Conservation (phyloP, 2,329 filamentous ascomycete species). For the Massarina eburnea region DNA sequence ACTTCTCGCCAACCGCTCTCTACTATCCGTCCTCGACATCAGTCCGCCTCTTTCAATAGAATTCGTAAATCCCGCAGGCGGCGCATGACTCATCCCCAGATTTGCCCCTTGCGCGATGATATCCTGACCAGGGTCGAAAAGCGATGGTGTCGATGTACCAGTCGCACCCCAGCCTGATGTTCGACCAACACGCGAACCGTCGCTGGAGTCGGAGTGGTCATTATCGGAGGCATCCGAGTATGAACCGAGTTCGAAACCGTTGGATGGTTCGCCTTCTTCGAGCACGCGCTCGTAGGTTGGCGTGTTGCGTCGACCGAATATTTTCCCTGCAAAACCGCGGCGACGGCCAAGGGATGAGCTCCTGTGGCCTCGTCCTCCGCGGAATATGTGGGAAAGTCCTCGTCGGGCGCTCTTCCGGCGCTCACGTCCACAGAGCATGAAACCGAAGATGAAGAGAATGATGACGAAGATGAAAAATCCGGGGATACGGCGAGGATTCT, state of each 20-base stretch:
- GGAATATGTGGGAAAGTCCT: constrained; percentile 53
- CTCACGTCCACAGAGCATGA: constrained; percentile 78
- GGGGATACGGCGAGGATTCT: constrained; percentile 66
- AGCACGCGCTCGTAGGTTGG: constrained; percentile 76
- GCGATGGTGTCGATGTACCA: constrained; percentile 16
- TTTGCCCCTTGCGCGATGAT: constrained; percentile 32
- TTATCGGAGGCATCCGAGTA: constrained; percentile 63
- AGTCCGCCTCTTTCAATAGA: constrained; percentile 68
- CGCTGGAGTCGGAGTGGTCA: constrained; percentile 64
- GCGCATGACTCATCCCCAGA: constrained; percentile 27
- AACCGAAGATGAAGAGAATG: constrained; percentile 68
- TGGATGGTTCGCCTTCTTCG: constrained; percentile 70
- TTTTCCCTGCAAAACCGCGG: constrained; percentile 53
- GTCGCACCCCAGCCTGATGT: constrained; percentile 61
- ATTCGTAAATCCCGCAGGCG: constrained; percentile 32
- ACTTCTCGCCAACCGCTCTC: constrained; percentile 70
- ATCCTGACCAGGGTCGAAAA: constrained; percentile 24
- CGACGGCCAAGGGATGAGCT: constrained; percentile 33
- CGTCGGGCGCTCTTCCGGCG: constrained; percentile 62
- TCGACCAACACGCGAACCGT: constrained; percentile 58
- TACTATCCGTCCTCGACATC: constrained; percentile 79
- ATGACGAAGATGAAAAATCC: constrained; percentile 77
- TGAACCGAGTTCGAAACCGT: constrained; percentile 77
- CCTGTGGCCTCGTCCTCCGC: constrained; percentile 43
- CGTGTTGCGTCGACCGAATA: constrained; percentile 60